Evolutionary conservation across 192 early-diverging fungal genomes (phyloP).

Genomic region (Entomortierella beljakovae): DNA sequence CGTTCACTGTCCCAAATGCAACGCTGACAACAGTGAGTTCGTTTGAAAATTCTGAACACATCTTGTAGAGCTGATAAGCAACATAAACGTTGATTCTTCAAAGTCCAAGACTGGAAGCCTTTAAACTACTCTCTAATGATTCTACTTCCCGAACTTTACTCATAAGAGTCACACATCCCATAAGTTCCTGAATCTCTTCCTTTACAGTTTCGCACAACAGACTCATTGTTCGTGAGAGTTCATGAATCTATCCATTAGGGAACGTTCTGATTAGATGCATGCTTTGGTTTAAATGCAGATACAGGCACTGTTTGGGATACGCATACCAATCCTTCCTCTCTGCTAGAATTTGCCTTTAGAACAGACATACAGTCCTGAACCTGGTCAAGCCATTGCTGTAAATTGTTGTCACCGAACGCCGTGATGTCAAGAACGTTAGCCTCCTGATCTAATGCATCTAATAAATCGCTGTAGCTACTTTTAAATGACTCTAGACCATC

Average conservation of each 20-base stretch:
- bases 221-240: slow-evolving; percentile 1
- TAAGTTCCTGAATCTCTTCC: slow-evolving; percentile 8
- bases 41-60: no score
- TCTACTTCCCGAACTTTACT: slow-evolving; percentile 7
- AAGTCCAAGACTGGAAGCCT: neutral
- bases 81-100: neutral
- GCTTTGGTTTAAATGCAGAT: neutral
- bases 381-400: slow-evolving; percentile 22
- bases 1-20: no score
- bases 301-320: neutral
- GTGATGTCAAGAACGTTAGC: slow-evolving; percentile 5
- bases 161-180: neutral
- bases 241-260: neutral
- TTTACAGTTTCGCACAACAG: slow-evolving; percentile 7
- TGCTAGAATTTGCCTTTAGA: neutral
- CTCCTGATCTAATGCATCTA: slow-evolving; percentile 15
- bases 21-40: no score
- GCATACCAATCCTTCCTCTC: slow-evolving; percentile 12
- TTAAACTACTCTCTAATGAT: slow-evolving; percentile 3
- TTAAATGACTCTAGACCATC: slow-evolving; percentile 4
- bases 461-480: slow-evolving; percentile 4
- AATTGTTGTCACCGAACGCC: slow-evolving; percentile 5
- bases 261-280: neutral
- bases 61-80: neutral
- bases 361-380: slow-evolving; percentile 12